Percentiles rank a stretch among this genome's conserved stretches.
phyloP scores from a whole-genome alignment of 192 early-diverging fungal species.

The Umbelopsis vinacea region DNA sequence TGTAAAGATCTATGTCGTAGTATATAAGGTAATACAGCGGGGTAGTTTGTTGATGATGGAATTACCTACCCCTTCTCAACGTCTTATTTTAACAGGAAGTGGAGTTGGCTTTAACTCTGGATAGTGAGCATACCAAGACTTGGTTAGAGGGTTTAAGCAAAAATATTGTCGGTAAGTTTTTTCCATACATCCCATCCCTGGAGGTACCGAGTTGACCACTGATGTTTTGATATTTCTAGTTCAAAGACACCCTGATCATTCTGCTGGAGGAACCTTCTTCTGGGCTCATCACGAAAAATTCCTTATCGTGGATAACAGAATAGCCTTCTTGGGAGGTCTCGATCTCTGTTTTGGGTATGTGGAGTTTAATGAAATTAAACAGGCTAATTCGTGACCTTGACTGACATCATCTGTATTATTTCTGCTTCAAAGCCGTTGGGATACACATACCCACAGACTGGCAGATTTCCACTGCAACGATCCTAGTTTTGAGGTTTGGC shows the following conservation, averaged over 20 bases:
- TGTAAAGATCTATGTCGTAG: constrained; percentile 84
- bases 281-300: constrained; percentile 91
- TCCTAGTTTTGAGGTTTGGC: constrained; percentile 49
- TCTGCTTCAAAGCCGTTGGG: constrained; percentile 44
- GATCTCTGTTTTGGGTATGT: constrained; percentile 81
- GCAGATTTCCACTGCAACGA: constrained; percentile 65
- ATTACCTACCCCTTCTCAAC: not conserved
- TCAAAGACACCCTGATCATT: constrained; percentile 86
- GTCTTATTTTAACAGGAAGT: constrained; percentile 56
- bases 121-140: constrained; percentile 77
- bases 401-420: not conserved
- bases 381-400: not conserved
- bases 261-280: constrained; percentile 78
- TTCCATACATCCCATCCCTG: not conserved
- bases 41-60: not conserved
- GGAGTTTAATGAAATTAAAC: no score
- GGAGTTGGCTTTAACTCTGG: constrained; percentile 71
- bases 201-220: not conserved
- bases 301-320: constrained; percentile 76
- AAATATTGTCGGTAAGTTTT: constrained; percentile 69
- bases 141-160: constrained; percentile 71
- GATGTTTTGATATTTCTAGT: constrained; percentile 45
- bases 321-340: constrained; percentile 87
- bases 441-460: constrained; percentile 78
- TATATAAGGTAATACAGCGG: constrained; percentile 68